Evolutionary conservation across 2,329 filamentous ascomycete genomes (phyloP).

Genomic region (Dothideomycetes sp.): DNA sequence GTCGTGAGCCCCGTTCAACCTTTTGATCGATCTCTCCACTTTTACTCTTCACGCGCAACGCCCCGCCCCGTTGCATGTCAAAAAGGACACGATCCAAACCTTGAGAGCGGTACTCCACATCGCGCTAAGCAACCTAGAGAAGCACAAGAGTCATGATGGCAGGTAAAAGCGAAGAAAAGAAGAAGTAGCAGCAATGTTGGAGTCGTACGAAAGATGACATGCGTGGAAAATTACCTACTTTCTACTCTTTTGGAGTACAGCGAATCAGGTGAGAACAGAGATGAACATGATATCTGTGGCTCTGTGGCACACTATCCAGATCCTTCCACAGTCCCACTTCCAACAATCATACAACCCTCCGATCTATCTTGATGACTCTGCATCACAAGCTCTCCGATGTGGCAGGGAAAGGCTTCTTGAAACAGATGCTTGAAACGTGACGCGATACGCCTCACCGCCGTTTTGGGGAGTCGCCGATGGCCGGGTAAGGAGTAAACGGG

Average conservation of each 20-base stretch:
- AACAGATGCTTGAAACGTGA: too few species aligned
- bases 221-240: too few species aligned
- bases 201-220: too few species aligned
- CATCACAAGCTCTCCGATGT: too few species aligned
- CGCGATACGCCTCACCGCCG: conserved; percentile 8
- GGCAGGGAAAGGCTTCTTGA: too few species aligned
- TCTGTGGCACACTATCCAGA: too few species aligned
- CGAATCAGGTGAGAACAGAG: too few species aligned
- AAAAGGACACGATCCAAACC: conserved; percentile 3
- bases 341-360: too few species aligned
- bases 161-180: background rate
- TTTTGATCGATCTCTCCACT: conserved; percentile 12
- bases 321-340: too few species aligned
- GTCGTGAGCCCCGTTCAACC: conserved; percentile 3
- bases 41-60: conserved; percentile 6
- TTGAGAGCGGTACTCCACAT: conserved; percentile 4
- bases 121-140: conserved; percentile 7
- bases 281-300: too few species aligned
- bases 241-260: too few species aligned
- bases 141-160: background rate
- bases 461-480: conserved; percentile 7
- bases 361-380: too few species aligned
- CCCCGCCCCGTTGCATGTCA: conserved; percentile 13
- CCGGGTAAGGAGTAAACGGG: conserved; percentile 8
- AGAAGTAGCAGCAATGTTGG: conserved; percentile 4